Conservation (phyloP, 2,329 filamentous ascomycete species). For the Cladosporium colombiae region DNA sequence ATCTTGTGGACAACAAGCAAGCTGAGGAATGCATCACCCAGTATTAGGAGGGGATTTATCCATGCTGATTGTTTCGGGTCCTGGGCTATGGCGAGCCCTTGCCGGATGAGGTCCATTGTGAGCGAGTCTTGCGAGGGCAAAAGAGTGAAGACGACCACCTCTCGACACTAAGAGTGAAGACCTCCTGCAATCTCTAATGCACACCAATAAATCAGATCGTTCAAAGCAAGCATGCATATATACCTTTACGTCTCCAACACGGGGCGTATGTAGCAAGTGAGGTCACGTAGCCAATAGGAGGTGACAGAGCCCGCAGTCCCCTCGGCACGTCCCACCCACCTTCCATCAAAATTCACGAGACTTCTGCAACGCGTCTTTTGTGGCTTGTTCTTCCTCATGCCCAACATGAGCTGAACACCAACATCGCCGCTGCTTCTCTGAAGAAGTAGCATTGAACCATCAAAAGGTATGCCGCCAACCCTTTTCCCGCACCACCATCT, state of each 20-base stretch:
- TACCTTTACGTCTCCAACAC: neutral
- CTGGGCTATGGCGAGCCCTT: slow-evolving; percentile 45
- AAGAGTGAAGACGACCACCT: neutral
- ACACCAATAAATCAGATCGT: neutral
- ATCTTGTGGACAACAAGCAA: slow-evolving; percentile 75
- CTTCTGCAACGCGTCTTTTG: slow-evolving; percentile 11
- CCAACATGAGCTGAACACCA: slow-evolving; percentile 19
- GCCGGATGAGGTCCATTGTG: slow-evolving; percentile 41
- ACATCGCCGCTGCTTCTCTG: slow-evolving; percentile 15
- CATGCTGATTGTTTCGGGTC: slow-evolving; percentile 60
- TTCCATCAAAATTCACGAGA: slow-evolving; percentile 15
- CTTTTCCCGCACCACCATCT: neutral
- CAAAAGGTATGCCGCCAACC: slow-evolving; percentile 13
- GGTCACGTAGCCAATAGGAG: slow-evolving; percentile 12
- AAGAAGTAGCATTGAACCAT: slow-evolving; percentile 12
- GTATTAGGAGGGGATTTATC: slow-evolving; percentile 67
- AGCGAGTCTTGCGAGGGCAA: neutral
- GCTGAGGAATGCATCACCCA: slow-evolving; percentile 72
- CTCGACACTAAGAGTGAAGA: neutral
- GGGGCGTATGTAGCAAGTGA: slow-evolving; percentile 4
- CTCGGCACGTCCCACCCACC: slow-evolving; percentile 6
- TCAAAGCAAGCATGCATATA: neutral
- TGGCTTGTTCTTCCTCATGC: slow-evolving; percentile 4
- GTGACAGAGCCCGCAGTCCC: neutral
- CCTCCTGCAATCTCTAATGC: neutral